Percentiles rank a stretch among this genome's conserved stretches.
These are phyloP conservation scores for Dalbergia oliveri DNA, from an alignment of 306 rosid genomes.

Conservation along the genomic window DNA sequence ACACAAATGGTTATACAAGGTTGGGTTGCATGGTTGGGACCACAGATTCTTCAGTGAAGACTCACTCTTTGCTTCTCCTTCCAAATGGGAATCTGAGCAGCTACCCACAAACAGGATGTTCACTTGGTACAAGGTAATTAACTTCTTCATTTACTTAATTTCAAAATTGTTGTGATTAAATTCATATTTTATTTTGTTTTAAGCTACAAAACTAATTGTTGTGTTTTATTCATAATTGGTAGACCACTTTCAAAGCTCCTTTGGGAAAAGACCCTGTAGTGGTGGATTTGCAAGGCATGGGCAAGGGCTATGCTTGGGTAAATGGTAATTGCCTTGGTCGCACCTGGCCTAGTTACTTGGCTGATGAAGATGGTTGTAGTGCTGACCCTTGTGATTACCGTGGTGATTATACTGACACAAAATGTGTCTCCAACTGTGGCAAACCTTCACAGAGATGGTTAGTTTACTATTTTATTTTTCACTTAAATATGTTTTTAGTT, in stretches of 20 bases:
- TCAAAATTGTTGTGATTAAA: background rate
- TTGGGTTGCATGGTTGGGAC: conserved; percentile 59
- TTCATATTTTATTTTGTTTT: no score
- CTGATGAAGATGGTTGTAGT: conserved; percentile 53
- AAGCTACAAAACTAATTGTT: no score
- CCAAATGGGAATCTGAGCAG: conserved; percentile 46
- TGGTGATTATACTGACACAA: conserved; percentile 46
- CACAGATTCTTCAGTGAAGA: conserved; percentile 30
- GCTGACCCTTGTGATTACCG: conserved; percentile 64
- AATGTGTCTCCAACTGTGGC: conserved; percentile 66
- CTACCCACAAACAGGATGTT: conserved; percentile 53
- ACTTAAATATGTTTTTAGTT: no score
- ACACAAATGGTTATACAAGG: conserved; percentile 59
- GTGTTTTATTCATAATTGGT: no score
- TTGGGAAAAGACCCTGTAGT: conserved; percentile 55
- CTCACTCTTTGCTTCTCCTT: conserved; percentile 17
- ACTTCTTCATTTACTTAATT: background rate
- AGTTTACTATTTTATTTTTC: background rate
- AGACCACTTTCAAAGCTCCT: conserved; percentile 71
- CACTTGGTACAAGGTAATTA: conserved; percentile 70
- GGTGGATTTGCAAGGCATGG: conserved; percentile 58
- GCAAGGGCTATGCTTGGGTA: conserved; percentile 67
- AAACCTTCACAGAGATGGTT: conserved; percentile 64
- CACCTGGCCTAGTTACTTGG: conserved; percentile 57
- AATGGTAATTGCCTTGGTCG: conserved; percentile 60